Conservation (phyloP, 441 rosid genomes). For the Syzygium malaccense region DNA sequence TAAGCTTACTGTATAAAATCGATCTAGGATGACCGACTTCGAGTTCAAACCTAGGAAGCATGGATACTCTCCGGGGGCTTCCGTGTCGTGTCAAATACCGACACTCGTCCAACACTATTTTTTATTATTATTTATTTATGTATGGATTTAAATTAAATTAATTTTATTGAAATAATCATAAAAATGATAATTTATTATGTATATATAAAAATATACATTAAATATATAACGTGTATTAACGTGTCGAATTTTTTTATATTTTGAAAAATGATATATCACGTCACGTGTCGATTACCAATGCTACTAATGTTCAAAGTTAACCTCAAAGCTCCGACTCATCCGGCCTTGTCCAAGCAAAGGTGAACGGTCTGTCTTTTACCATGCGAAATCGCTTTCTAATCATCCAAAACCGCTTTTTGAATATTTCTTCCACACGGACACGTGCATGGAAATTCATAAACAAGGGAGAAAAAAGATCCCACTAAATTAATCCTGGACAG, state of each 20-base stretch:
- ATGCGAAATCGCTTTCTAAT: neutral
- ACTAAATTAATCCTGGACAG: neutral
- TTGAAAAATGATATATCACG: no score
- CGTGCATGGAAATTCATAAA: neutral
- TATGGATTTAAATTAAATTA: no score
- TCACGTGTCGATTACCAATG: accelerated
- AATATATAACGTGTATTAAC: no score
- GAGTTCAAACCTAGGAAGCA: neutral
- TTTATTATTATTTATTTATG: no score
- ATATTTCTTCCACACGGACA: neutral
- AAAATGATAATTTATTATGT: no score
- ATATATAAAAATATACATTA: no score
- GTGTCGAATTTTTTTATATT: no score
- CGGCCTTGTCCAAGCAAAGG: neutral
- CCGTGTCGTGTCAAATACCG: no score
- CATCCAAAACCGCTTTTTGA: neutral
- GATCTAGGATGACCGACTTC: neutral
- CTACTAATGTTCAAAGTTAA: neutral
- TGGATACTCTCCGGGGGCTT: no score
- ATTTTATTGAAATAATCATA: no score
- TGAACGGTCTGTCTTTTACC: neutral
- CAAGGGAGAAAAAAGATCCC: neutral
- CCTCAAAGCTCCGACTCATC: neutral
- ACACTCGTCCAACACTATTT: no score
- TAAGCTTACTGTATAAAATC: neutral